phyloP scores from a whole-genome alignment of 1,284 basidiomycete species.

The Xanthoconium separans region DNA sequence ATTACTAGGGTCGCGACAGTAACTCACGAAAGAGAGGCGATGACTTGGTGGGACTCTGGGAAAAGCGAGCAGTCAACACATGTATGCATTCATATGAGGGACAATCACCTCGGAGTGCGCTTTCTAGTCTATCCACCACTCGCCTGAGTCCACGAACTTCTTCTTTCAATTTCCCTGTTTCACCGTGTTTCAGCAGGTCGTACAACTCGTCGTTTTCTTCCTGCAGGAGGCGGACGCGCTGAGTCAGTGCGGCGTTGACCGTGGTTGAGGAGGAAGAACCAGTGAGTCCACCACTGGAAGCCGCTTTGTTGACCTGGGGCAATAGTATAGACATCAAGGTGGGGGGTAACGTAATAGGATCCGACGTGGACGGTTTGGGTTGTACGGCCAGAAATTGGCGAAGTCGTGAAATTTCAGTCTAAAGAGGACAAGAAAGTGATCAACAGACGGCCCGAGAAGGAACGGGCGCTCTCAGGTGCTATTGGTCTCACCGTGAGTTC shows the following conservation, averaged over 20 bases:
- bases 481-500: slow-evolving; percentile 59
- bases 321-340: slow-evolving; percentile 63
- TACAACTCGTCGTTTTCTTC: slow-evolving; percentile 83
- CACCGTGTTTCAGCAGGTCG: slow-evolving; percentile 62
- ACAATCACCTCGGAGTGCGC: slow-evolving; percentile 66
- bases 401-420: slow-evolving; percentile 71
- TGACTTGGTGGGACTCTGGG: slow-evolving; percentile 71
- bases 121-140: slow-evolving; percentile 65
- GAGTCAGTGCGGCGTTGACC: slow-evolving; percentile 66
- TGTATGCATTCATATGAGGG: background rate
- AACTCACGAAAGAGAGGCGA: slow-evolving; percentile 69
- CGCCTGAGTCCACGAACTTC: slow-evolving; percentile 68
- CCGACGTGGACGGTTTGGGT: slow-evolving; percentile 49
- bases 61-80: slow-evolving; percentile 1
- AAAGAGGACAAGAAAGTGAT: slow-evolving; percentile 21
- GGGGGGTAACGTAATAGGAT: slow-evolving; percentile 65
- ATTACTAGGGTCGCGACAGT: slow-evolving; percentile 1
- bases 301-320: slow-evolving; percentile 54
- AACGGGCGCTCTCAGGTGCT: slow-evolving; percentile 15
- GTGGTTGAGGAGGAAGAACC: slow-evolving; percentile 50
- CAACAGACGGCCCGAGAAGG: slow-evolving; percentile 15
- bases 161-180: slow-evolving; percentile 75
- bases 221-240: slow-evolving; percentile 67
- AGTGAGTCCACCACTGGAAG: slow-evolving; percentile 27
- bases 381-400: slow-evolving; percentile 61